Evolutionary conservation across 163 green algal genomes (phyloP).

Genomic region (Trebouxia gelatinosa): DNA sequence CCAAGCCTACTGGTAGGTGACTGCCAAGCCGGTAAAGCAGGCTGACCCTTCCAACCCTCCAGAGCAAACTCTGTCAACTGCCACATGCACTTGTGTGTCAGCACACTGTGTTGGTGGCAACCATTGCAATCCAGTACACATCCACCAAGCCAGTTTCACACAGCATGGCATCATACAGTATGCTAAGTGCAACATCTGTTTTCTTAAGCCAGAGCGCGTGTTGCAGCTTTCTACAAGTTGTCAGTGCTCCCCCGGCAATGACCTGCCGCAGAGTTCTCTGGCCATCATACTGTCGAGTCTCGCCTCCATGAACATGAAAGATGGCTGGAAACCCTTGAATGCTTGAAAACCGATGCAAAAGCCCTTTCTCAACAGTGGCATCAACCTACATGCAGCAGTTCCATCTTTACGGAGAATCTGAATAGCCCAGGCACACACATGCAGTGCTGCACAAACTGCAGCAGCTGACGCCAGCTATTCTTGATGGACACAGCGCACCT

Average conservation of each 20-base stretch:
- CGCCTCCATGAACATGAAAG: constrained; percentile 9
- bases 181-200: background rate
- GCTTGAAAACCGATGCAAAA: background rate
- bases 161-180: background rate
- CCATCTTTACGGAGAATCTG: background rate
- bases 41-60: constrained; percentile 1
- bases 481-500: background rate
- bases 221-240: background rate
- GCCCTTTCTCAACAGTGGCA: background rate
- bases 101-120: no score
- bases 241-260: background rate
- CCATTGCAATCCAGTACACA: no score
- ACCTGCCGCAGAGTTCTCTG: constrained; percentile 15
- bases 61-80: constrained; percentile 18
- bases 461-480: background rate
- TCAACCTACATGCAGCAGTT: background rate
- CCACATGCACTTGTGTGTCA: no score
- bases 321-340: constrained; percentile 9
- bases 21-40: background rate
- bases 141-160: background rate
- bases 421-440: background rate
- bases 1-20: constrained; percentile 17
- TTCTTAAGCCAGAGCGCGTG: no score
- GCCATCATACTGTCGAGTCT: background rate
- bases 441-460: background rate